Base-by-base conservation (phyloP, 768 basidiomycete species). In the Cyathus striatus region DNA sequence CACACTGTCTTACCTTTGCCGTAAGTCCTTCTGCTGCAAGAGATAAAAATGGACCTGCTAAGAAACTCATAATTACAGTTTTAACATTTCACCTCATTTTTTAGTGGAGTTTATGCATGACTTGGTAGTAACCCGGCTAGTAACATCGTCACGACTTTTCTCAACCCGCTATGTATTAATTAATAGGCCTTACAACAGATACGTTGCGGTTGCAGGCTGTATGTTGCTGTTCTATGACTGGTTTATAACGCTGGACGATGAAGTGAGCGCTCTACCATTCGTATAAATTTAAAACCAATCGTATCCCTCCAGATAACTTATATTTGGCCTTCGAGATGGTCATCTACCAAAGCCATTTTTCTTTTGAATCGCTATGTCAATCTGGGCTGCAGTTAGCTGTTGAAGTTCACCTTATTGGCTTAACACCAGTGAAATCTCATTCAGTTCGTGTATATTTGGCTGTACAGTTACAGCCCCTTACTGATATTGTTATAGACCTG, bases 351-450 rank as follows among this genome's bases (percentile, higher is more conserved):
- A 45, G 34, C 49, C 13, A 49, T 50, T 16, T 56, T 51, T 32
- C 49, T 56, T 20, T 25, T 40, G 14, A 56, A 48, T 42, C 55
- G 55, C n/a, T 54, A 54, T 38, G 12, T 48, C 30, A 56, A 56
- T 25, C 40, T 56, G 24, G 32, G n/a, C 43, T 49, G 2, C 51
- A 53, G 41, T 24, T 43, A 10, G 10, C 34, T 4, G 43, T 53
- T 32, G 43, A 46, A n/a, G 24, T 44, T 10, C 32, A 45, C 20
- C 26, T 52, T 17, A 48, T 27, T 32, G 45, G 45, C 13, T 27
- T 45, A 6, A 12, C 37, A 12, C 20, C 38, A 18, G 30, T 43
- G 4, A 25, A 27, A 6, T n/a, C 23, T 4, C 43, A 41, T 5
- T 13, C 9, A 23, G 41, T 43, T 20, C n/a, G 46, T 25, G n/a